Conservation (phyloP, 768 basidiomycete species). For the Russula brevipes region DNA sequence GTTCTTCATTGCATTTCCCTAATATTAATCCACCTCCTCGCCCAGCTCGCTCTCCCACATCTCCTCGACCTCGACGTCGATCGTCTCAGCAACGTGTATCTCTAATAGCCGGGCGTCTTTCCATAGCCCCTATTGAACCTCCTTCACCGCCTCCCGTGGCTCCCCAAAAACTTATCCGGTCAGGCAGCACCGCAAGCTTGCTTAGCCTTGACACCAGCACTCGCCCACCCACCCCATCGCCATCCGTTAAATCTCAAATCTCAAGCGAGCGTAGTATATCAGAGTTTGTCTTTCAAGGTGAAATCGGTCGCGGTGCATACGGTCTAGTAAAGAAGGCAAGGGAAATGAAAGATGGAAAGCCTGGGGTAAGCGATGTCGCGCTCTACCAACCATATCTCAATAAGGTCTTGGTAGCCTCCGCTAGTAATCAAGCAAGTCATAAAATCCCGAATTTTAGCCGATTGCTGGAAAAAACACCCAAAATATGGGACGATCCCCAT, state of each 20-base stretch:
- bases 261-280: slow-evolving; percentile 65
- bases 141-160: slow-evolving; percentile 58
- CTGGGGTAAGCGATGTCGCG: slow-evolving; percentile 62
- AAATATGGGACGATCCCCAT: slow-evolving; percentile 95
- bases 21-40: slow-evolving; percentile 33
- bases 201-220: slow-evolving; percentile 57
- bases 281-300: slow-evolving; percentile 79
- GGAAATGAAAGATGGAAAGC: slow-evolving; percentile 70
- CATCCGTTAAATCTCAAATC: slow-evolving; percentile 42
- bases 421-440: slow-evolving; percentile 97
- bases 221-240: slow-evolving; percentile 55
- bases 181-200: slow-evolving; percentile 57
- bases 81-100: slow-evolving; percentile 85
- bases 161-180: slow-evolving; percentile 59
- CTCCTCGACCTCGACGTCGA: slow-evolving; percentile 63
- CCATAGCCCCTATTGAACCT: slow-evolving; percentile 70
- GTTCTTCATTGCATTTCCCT: slow-evolving; percentile 30
- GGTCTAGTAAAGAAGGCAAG: slow-evolving; percentile 89
- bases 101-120: slow-evolving; percentile 74
- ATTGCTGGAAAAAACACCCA: slow-evolving; percentile 99
- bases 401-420: slow-evolving; percentile 54
- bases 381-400: slow-evolving; percentile 10
- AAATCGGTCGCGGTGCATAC: slow-evolving; percentile 92
- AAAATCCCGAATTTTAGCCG: slow-evolving; percentile 95
- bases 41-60: slow-evolving; percentile 42